phyloP scores from a whole-genome alignment of 139 green algal species.

The Micractinium conductrix region DNA sequence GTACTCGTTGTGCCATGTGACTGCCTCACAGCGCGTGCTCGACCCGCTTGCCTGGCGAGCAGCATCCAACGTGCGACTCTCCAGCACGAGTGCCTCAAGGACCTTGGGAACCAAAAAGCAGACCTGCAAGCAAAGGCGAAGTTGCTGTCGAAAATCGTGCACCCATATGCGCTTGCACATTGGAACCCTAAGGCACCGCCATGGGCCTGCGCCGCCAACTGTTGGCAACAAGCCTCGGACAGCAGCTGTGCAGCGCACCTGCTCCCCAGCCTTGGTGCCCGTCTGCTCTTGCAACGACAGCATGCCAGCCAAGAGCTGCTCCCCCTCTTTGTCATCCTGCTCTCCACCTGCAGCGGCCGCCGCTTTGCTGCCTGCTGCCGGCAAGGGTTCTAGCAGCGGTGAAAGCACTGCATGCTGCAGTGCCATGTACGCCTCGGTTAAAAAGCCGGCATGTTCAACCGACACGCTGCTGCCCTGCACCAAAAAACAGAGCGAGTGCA shows the following conservation, averaged over 20 bases:
- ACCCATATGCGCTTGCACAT: no score
- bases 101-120: constrained; percentile 8
- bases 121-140: no score
- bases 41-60: not conserved
- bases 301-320: not conserved
- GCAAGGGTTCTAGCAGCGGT: not conserved
- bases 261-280: not conserved
- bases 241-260: not conserved
- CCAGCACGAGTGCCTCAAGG: constrained; percentile 42
- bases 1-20: not conserved
- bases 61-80: constrained; percentile 60
- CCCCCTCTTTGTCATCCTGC: not conserved
- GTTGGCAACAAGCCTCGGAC: no score
- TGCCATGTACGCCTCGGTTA: not conserved
- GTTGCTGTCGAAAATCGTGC: no score
- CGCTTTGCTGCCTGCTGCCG: not conserved
- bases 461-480: not conserved
- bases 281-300: not conserved
- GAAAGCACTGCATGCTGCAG: not conserved
- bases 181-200: no score
- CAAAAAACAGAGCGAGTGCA: no score
- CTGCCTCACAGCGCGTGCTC: not conserved
- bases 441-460: not conserved
- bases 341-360: not conserved
- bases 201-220: no score